These are phyloP conservation scores for Scenedesmus sp. DNA, from an alignment of 163 green algal genomes.

Conservation along the genomic window DNA sequence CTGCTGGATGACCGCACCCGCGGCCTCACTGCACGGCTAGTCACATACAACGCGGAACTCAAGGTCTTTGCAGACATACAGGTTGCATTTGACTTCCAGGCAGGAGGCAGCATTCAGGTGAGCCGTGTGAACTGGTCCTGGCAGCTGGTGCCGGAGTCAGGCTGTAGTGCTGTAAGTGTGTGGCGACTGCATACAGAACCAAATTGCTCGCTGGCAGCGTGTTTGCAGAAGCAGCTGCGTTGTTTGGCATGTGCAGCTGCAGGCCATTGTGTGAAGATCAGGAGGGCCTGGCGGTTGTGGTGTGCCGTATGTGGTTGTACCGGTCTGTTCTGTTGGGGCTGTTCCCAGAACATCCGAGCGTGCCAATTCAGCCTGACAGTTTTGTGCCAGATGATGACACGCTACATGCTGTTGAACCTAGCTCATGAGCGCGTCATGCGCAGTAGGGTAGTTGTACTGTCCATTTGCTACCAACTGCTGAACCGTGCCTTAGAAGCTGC, in stretches of 20 bases:
- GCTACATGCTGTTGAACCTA: too few relatives aligned
- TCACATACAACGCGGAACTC: slow-evolving; percentile 87
- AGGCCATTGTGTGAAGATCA: too few relatives aligned
- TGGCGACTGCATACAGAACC: not conserved
- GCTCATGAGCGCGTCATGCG: too few relatives aligned
- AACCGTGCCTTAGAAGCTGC: too few relatives aligned
- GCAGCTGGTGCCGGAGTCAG: not conserved
- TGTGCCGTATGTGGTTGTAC: too few relatives aligned
- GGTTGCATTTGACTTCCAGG: slow-evolving; percentile 65
- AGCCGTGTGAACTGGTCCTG: not conserved
- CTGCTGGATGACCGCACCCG: slow-evolving; percentile 80
- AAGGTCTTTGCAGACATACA: slow-evolving; percentile 57
- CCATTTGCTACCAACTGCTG: too few relatives aligned
- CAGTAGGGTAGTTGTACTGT: too few relatives aligned
- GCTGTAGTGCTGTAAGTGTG: not conserved
- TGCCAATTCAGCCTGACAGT: too few relatives aligned
- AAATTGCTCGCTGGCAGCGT: not conserved
- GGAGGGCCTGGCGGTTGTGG: too few relatives aligned
- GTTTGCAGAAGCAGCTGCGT: not conserved
- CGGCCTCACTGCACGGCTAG: slow-evolving; percentile 67
- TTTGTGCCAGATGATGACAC: too few relatives aligned
- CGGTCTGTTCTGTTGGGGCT: too few relatives aligned
- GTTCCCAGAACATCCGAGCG: too few relatives aligned
- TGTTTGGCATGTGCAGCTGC: not conserved
- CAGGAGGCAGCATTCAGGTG: slow-evolving; percentile 69